phyloP scores from a whole-genome alignment of 202 grass and related monocot genomes.

The Schoenoplectus tabernaemontani region DNA sequence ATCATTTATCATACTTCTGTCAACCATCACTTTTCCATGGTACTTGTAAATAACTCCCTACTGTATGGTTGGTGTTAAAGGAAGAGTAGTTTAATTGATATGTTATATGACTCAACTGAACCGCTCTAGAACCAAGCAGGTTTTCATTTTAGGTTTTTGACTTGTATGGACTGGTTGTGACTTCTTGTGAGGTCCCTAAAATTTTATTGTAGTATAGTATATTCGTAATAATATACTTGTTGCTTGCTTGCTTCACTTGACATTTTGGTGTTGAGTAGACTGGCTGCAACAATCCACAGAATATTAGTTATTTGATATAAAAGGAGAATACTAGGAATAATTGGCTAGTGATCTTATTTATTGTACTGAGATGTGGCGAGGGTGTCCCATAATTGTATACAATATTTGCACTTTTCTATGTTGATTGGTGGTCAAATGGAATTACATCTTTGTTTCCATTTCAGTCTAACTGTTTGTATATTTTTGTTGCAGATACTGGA shows the following conservation, averaged over 20 bases:
- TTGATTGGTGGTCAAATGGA: neutral
- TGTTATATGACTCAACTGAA: neutral
- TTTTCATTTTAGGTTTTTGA: neutral
- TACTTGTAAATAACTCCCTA: neutral
- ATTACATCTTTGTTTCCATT: neutral
- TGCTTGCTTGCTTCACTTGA: neutral
- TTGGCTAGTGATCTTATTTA: neutral
- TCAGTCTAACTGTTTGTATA: neutral
- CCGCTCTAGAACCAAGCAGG: neutral
- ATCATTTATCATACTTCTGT: neutral
- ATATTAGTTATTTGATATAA: neutral
- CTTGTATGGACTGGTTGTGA: neutral
- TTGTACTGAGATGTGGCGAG: neutral
- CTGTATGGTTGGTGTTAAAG: neutral
- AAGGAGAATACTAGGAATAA: neutral
- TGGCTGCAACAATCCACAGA: neutral
- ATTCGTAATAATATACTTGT: neutral
- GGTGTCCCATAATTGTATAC: neutral
- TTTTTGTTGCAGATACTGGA: slow-evolving; percentile 68
- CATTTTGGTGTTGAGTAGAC: neutral
- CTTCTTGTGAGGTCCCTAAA: too few relatives aligned
- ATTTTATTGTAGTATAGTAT: neutral
- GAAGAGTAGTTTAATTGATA: neutral
- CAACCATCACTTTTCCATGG: neutral
- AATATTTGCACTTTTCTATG: neutral